Percentiles rank a stretch among this genome's conserved stretches.
phyloP scores from a whole-genome alignment of 108 stramenopile species.

The Schizochytrium sp. region DNA sequence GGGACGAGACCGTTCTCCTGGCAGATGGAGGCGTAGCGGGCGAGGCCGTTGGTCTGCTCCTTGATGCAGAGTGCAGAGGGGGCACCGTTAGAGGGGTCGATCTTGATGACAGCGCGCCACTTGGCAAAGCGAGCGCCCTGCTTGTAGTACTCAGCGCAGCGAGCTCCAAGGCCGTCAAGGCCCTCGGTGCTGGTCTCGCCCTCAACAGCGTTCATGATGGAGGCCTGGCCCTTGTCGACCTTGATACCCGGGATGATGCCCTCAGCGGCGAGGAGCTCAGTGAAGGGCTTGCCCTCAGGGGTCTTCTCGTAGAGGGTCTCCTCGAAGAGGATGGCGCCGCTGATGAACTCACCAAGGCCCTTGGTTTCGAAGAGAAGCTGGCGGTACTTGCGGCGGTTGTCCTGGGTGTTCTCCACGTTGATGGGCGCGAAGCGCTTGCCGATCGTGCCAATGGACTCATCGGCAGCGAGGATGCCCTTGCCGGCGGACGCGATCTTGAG shows the following conservation, averaged over 20 bases:
- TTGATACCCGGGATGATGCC: constrained; percentile 92
- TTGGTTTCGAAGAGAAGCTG: constrained; percentile 84
- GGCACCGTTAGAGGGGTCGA: constrained; percentile 76
- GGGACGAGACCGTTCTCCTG: constrained; percentile 90
- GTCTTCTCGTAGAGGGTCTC: constrained; percentile 87
- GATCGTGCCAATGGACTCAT: constrained; percentile 88
- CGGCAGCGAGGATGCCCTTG: constrained; percentile 84
- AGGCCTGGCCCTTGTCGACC: constrained; percentile 69
- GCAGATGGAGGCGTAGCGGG: constrained; percentile 89
- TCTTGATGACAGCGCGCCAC: constrained; percentile 84
- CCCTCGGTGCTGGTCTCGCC: constrained; percentile 91
- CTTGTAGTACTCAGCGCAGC: constrained; percentile 87
- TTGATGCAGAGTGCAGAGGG: constrained; percentile 85
- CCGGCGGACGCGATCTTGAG: constrained; percentile 70
- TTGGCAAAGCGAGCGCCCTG: constrained; percentile 91
- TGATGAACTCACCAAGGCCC: constrained; percentile 82
- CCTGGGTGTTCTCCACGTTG: constrained; percentile 85
- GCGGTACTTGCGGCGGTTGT: constrained; percentile 85
- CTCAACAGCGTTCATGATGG: constrained; percentile 65
- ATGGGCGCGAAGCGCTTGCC: constrained; percentile 83
- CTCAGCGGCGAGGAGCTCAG: constrained; percentile 78
- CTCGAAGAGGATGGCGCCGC: constrained; percentile 89
- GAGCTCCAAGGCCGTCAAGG: constrained; percentile 84
- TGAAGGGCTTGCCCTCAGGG: constrained; percentile 82
- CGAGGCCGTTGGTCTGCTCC: constrained; percentile 83